Evolutionary conservation across 202 grass and related monocot genomes (phyloP).

Genomic region (Panicum virgatum): DNA sequence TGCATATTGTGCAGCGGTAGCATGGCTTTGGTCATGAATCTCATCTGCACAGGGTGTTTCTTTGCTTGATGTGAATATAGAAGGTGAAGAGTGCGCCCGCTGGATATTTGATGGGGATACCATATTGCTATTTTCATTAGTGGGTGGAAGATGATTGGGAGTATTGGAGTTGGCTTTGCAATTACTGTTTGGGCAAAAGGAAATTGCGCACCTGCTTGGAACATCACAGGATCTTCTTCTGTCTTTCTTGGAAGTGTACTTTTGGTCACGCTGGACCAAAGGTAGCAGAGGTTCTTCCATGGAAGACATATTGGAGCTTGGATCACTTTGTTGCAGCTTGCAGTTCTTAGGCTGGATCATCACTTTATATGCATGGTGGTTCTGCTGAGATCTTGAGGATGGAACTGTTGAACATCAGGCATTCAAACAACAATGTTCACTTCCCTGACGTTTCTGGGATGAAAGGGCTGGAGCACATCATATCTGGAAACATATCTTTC

Average conservation of each 20-base stretch:
- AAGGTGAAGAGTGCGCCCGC: slow-evolving; percentile 59
- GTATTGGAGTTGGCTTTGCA: slow-evolving; percentile 14
- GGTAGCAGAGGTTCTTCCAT: slow-evolving; percentile 56
- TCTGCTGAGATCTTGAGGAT: slow-evolving; percentile 10
- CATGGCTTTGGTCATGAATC: slow-evolving; percentile 30
- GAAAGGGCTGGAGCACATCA: neutral
- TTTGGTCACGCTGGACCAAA: slow-evolving; percentile 18
- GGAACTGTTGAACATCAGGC: slow-evolving; percentile 12
- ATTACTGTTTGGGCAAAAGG: slow-evolving; percentile 23
- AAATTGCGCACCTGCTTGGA: slow-evolving; percentile 30
- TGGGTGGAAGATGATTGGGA: slow-evolving; percentile 21
- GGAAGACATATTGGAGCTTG: slow-evolving; percentile 39
- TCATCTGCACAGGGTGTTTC: slow-evolving; percentile 28
- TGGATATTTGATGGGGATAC: slow-evolving; percentile 37
- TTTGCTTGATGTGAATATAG: slow-evolving; percentile 62
- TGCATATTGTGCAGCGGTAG: slow-evolving; percentile 35
- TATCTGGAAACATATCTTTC: slow-evolving; percentile 38
- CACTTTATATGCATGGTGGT: slow-evolving; percentile 45
- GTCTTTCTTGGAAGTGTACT: slow-evolving; percentile 38
- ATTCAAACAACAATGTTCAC: slow-evolving; percentile 34
- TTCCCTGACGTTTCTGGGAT: slow-evolving; percentile 41
- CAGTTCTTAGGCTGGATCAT: slow-evolving; percentile 25
- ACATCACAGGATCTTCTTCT: slow-evolving; percentile 38
- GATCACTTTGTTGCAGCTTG: slow-evolving; percentile 37
- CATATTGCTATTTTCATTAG: slow-evolving; percentile 20